phyloP scores from a whole-genome alignment of 2,329 filamentous ascomycete genomes.

The Cytospora paraplurivora region DNA sequence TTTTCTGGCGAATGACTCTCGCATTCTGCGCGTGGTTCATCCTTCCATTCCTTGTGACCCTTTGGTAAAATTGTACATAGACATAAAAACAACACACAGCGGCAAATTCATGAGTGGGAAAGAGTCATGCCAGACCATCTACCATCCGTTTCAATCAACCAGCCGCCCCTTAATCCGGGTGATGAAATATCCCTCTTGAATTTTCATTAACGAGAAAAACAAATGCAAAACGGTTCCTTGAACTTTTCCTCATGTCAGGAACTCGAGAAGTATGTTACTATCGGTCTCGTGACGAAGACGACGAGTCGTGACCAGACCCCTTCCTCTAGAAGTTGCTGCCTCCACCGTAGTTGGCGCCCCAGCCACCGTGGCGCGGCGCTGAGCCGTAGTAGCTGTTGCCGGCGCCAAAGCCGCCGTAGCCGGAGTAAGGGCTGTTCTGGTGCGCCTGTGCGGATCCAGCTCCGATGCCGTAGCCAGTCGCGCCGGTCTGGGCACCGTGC shows the following conservation, averaged over 20 bases:
- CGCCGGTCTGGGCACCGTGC: conserved; percentile 51
- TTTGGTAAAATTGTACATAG: conserved; percentile 23
- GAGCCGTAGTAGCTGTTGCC: conserved; percentile 50
- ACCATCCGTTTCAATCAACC: conserved; percentile 12
- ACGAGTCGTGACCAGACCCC: conserved; percentile 18
- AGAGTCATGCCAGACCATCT: conserved; percentile 15
- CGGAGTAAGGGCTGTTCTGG: conserved; percentile 57
- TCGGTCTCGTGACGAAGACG: conserved; percentile 21
- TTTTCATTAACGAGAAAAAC: conserved; percentile 17
- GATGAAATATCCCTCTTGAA: conserved; percentile 15
- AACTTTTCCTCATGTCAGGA: conserved; percentile 6
- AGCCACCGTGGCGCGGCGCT: conserved; percentile 52
- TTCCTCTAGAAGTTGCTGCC: conserved; percentile 22
- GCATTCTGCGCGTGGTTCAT: conserved; percentile 16
- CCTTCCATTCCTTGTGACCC: conserved; percentile 21
- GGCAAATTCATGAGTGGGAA: conserved; percentile 19
- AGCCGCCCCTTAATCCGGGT: not conserved
- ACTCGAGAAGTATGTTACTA: conserved; percentile 6
- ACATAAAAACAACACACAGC: conserved; percentile 21
- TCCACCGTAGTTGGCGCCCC: conserved; percentile 58
- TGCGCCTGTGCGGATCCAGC: conserved; percentile 54
- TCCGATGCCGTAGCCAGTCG: conserved; percentile 56
- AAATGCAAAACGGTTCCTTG: not conserved
- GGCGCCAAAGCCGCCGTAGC: conserved; percentile 53
- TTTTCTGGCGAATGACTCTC: conserved; percentile 3